Conservation (phyloP, 2,329 filamentous ascomycete species). For the Pestalotiopsis sp. region DNA sequence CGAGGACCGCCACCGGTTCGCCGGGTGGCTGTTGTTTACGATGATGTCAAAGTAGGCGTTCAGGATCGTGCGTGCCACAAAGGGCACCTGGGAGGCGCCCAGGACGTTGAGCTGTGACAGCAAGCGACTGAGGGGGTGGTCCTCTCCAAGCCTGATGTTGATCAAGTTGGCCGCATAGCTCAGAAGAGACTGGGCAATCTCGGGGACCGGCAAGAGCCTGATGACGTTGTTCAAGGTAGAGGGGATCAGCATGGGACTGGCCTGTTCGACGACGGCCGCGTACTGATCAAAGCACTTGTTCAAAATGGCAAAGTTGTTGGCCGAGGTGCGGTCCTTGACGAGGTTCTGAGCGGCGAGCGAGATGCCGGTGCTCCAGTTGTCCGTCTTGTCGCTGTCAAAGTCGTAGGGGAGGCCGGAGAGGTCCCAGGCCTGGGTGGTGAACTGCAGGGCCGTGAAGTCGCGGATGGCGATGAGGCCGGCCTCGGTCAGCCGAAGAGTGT, state of each 20-base stretch:
- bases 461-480: conserved; percentile 4
- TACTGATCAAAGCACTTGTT: conserved; percentile 14
- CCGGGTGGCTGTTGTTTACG: conserved; percentile 9
- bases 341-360: conserved; percentile 2
- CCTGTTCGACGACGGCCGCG: conserved; percentile 3
- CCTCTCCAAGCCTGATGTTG: conserved; percentile 11
- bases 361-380: conserved; percentile 1
- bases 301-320: conserved; percentile 11
- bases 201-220: conserved; percentile 9
- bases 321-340: conserved; percentile 6
- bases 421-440: background rate
- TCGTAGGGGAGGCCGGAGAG: conserved; percentile 8
- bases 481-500: conserved; percentile 1
- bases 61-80: conserved; percentile 3
- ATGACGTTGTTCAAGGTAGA: conserved; percentile 9
- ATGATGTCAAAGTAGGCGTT: conserved; percentile 14
- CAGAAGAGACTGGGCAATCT: conserved; percentile 10
- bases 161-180: conserved; percentile 9
- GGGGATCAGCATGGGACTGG: conserved; percentile 1
- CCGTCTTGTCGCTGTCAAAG: conserved; percentile 6
- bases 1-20: conserved; percentile 1
- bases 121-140: conserved; percentile 13
- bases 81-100: background rate
- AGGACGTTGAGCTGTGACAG: conserved; percentile 4
- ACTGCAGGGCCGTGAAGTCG: conserved; percentile 2